A percentile compares a stretch with the other conserved stretches of the same genome.
Conservation (phyloP, 805 yeast species). For the Candida methanosorbosa region DNA sequence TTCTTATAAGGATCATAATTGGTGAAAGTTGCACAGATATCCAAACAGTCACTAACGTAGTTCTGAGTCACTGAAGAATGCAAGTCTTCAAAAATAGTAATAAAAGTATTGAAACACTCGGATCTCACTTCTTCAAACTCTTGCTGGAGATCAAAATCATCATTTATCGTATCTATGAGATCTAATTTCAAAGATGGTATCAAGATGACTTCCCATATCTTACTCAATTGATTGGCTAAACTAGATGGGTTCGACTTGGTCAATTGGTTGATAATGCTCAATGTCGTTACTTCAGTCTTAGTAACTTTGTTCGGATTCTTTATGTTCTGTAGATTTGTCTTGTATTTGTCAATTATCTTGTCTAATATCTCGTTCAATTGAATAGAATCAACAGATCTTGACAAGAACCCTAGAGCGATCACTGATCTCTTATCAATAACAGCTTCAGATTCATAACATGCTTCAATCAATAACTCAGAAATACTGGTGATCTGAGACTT, state of each 20-base stretch:
- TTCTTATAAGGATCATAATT: slow-evolving; percentile 39
- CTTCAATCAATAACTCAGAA: slow-evolving; percentile 23
- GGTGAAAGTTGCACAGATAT: slow-evolving; percentile 23
- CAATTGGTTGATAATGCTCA: slow-evolving; percentile 12
- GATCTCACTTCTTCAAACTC: slow-evolving; percentile 33
- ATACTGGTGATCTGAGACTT: slow-evolving; percentile 12
- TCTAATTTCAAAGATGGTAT: slow-evolving; percentile 7
- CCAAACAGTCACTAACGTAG: slow-evolving; percentile 20
- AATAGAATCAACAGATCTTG: slow-evolving; percentile 14
- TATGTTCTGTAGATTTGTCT: not conserved
- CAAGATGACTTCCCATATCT: slow-evolving; percentile 8
- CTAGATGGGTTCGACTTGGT: slow-evolving; percentile 19
- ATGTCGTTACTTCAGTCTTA: slow-evolving; percentile 8
- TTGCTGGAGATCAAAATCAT: slow-evolving; percentile 25
- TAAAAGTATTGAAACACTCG: slow-evolving; percentile 34
- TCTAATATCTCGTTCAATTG: slow-evolving; percentile 14
- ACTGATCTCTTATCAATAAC: slow-evolving; percentile 38
- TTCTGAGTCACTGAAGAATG: slow-evolving; percentile 24
- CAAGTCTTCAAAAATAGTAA: slow-evolving; percentile 29
- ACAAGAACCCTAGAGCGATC: slow-evolving; percentile 28
- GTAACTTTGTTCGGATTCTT: not conserved
- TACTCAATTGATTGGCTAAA: slow-evolving; percentile 8
- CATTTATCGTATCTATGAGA: slow-evolving; percentile 17
- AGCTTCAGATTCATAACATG: slow-evolving; percentile 31
- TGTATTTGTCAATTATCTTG: not conserved